Conservation (phyloP, 2,329 filamentous ascomycete species). For the Gliomastix tumulicola region DNA sequence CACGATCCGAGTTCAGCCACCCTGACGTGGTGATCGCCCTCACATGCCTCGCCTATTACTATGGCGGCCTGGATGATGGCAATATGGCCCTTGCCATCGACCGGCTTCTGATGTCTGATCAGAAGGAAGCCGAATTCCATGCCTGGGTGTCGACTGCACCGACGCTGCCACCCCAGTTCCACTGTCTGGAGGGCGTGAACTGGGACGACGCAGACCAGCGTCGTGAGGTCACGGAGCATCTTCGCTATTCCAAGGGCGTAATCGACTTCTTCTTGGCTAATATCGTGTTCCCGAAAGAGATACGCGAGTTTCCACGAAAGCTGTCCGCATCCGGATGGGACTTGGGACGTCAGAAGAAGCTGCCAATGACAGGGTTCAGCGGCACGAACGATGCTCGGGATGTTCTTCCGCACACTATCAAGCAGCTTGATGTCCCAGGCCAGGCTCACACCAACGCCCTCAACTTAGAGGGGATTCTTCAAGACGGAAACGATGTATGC, state of each 20-base stretch:
- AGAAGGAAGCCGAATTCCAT: conserved; percentile 42
- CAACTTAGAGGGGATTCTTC: conserved; percentile 53
- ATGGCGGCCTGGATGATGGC: conserved; percentile 42
- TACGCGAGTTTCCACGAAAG: conserved; percentile 57
- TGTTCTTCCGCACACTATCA: conserved; percentile 49
- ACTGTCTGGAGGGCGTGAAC: conserved; percentile 45
- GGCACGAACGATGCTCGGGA: conserved; percentile 59
- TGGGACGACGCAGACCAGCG: too few relatives aligned
- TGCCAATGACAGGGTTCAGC: conserved; percentile 59
- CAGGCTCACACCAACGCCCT: conserved; percentile 62
- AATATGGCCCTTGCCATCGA: conserved; percentile 41
- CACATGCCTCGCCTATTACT: conserved; percentile 50
- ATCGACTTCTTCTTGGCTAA: conserved; percentile 58
- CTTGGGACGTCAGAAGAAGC: conserved; percentile 35
- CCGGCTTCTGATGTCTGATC: conserved; percentile 41
- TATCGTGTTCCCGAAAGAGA: conserved; percentile 54
- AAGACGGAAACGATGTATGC: conserved; percentile 37
- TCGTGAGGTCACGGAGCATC: conserved; percentile 30
- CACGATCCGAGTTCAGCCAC: conserved; percentile 54
- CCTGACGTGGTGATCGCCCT: conserved; percentile 50
- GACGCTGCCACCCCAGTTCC: conserved; percentile 27
- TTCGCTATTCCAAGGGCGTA: conserved; percentile 42
- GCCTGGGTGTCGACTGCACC: conserved; percentile 34
- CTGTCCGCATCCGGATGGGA: conserved; percentile 64
- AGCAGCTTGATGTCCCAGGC: conserved; percentile 44